Evolutionary conservation across 2,329 filamentous ascomycete genomes (phyloP).

Genomic region (Microascus cirrosus): DNA sequence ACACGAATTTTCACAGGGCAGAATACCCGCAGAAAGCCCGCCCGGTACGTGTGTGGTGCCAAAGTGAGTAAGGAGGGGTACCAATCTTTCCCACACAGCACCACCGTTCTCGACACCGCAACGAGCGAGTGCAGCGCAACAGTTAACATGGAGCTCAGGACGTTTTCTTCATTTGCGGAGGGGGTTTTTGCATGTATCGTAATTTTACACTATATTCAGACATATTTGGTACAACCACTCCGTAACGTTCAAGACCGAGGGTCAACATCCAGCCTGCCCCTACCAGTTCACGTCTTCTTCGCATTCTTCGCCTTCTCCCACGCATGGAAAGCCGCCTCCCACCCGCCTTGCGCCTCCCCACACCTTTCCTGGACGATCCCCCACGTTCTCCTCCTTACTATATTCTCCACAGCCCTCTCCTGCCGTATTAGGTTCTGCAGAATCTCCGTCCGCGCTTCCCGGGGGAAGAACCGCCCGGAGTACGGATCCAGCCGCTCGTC

Average conservation of each 20-base stretch:
- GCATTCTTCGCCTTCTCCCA: conserved; percentile 45
- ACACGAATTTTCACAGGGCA: not conserved
- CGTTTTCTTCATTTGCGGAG: not conserved
- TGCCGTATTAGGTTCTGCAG: conserved; percentile 64
- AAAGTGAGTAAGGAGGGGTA: not conserved
- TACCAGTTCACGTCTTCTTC: too few relatives aligned
- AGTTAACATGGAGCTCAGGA: too few relatives aligned
- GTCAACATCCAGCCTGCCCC: not conserved
- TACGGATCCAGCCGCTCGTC: conserved; percentile 91
- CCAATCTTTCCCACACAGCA: not conserved
- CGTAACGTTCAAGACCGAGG: not conserved
- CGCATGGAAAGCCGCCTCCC: conserved; percentile 52
- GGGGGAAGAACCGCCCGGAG: conserved; percentile 68
- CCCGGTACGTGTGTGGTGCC: not conserved
- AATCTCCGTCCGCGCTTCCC: conserved; percentile 69
- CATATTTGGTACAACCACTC: not conserved
- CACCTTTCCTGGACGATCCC: conserved; percentile 66
- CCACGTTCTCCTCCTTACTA: conserved; percentile 78
- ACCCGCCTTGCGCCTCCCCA: conserved; percentile 41
- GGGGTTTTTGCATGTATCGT: not conserved
- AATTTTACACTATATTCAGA: not conserved
- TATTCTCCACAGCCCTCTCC: conserved; percentile 66
- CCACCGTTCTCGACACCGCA: not conserved
- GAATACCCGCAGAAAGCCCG: not conserved
- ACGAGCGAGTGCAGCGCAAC: too few relatives aligned